Percentiles rank a stretch among this genome's conserved stretches.
These are phyloP conservation scores for Lentinus tigrinus DNA, from an alignment of 768 basidiomycete genomes.

Conservation along the genomic window DNA sequence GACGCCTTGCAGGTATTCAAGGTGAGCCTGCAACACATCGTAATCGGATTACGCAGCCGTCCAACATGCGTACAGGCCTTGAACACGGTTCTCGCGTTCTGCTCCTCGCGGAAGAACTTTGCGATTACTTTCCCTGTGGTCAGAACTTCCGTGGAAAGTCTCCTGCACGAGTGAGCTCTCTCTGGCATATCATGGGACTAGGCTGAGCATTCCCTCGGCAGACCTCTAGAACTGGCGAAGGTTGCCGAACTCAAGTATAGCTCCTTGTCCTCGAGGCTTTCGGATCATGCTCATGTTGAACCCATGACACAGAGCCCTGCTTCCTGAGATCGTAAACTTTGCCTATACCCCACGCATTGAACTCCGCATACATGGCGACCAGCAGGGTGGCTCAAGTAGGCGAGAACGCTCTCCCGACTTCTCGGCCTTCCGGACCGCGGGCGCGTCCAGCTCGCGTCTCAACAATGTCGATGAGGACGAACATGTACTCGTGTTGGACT, in stretches of 20 bases:
- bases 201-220: conserved; percentile 26
- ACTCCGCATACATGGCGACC: conserved; percentile 49
- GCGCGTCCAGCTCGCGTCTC: conserved; percentile 26
- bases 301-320: conserved; percentile 54
- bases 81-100: conserved; percentile 86
- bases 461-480: conserved; percentile 37
- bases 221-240: conserved; percentile 73
- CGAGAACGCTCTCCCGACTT: conserved; percentile 45
- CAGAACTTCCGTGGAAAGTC: conserved; percentile 74
- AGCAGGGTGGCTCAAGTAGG: conserved; percentile 24
- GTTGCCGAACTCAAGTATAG: conserved; percentile 82
- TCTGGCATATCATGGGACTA: background rate
- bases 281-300: background rate
- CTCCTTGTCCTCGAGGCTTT: background rate
- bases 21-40: conserved; percentile 23
- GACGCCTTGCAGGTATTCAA: conserved; percentile 42
- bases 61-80: conserved; percentile 53
- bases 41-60: background rate
- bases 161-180: conserved; percentile 63
- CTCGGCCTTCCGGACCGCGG: conserved; percentile 20
- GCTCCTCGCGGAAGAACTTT: conserved; percentile 76
- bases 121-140: conserved; percentile 78
- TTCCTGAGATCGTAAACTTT: conserved; percentile 79
- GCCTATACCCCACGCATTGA: conserved; percentile 72
- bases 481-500: conserved; percentile 51